phyloP scores from a whole-genome alignment of 1,139 yeast genomes.

The Scheffersomyces parashehatae region DNA sequence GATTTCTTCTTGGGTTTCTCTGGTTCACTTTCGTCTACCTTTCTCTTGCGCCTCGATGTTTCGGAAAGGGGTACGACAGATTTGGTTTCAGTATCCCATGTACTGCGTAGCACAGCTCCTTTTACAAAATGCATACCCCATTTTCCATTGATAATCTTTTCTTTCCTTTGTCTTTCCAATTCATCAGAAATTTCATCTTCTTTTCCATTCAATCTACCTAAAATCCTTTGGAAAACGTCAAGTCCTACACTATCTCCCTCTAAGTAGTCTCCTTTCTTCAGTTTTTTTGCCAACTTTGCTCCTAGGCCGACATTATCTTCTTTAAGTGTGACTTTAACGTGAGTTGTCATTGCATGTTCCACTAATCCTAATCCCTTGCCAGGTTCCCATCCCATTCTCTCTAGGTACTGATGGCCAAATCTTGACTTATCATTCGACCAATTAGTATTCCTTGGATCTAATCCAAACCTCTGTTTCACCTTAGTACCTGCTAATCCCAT shows the following conservation, averaged over 20 bases:
- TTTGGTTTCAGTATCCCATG: constrained; percentile 73
- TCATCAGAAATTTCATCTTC: constrained; percentile 60
- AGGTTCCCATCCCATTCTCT: constrained; percentile 86
- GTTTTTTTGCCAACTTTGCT: constrained; percentile 63
- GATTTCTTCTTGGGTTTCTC: constrained; percentile 24
- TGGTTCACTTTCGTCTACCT: constrained; percentile 9
- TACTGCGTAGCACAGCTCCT: constrained; percentile 80
- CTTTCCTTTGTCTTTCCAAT: constrained; percentile 64
- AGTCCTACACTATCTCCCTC: constrained; percentile 87
- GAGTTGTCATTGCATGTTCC: constrained; percentile 66
- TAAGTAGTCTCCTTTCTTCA: constrained; percentile 55
- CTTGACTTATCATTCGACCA: constrained; percentile 89
- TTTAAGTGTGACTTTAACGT: constrained; percentile 78
- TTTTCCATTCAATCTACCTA: constrained; percentile 83
- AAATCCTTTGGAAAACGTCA: constrained; percentile 86
- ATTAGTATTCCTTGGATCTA: constrained; percentile 89
- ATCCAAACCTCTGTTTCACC: constrained; percentile 82
- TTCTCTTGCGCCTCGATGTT: constrained; percentile 6
- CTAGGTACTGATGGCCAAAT: constrained; percentile 85
- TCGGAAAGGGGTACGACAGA: constrained; percentile 8
- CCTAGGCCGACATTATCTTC: constrained; percentile 87
- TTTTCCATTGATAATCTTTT: constrained; percentile 69
- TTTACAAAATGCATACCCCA: constrained; percentile 86
- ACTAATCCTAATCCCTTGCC: constrained; percentile 85
- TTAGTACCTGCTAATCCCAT: constrained; percentile 93